Evolutionary conservation across 129 eudicot species (phyloP).

Genomic region (Mikania micrantha): DNA sequence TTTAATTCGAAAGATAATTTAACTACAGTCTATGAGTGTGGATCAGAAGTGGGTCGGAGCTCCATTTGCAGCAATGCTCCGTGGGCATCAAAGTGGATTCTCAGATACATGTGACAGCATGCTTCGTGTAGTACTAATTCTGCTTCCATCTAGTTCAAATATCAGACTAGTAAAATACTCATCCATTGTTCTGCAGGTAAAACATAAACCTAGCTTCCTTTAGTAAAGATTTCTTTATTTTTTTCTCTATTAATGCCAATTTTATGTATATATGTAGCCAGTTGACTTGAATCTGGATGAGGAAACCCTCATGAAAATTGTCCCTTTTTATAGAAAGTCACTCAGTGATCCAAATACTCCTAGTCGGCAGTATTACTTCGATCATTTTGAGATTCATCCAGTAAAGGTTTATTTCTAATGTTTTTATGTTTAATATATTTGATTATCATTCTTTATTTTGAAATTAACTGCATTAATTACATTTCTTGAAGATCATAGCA

Average conservation of each 20-base stretch:
- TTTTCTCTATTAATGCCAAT: slow-evolving; percentile 4
- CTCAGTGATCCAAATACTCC: slow-evolving; percentile 75
- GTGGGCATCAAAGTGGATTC: slow-evolving; percentile 60
- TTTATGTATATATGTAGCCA: slow-evolving; percentile 56
- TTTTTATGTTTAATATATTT: neutral
- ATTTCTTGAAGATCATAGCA: slow-evolving; percentile 66
- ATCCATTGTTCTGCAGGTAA: slow-evolving; percentile 91
- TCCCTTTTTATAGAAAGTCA: slow-evolving; percentile 90
- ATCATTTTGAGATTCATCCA: slow-evolving; percentile 98
- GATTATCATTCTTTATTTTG: neutral
- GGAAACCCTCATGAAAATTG: slow-evolving; percentile 91
- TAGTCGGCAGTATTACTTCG: slow-evolving; percentile 88
- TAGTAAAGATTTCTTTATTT: neutral
- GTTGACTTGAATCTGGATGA: slow-evolving; percentile 90
- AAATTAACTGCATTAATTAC: slow-evolving; percentile 7
- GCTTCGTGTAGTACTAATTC: slow-evolving; percentile 55
- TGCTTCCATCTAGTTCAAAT: slow-evolving; percentile 56
- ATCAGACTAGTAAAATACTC: slow-evolving; percentile 72
- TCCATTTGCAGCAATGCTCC: slow-evolving; percentile 94
- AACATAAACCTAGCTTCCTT: neutral
- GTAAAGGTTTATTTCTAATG: slow-evolving; percentile 51
- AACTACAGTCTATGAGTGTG: slow-evolving; percentile 64
- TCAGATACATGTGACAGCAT: slow-evolving; percentile 42
- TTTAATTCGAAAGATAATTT: neutral
- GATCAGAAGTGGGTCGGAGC: slow-evolving; percentile 96